Conservation (phyloP, 352 stramenopile genomes). For the Phytophthora cryptogea region DNA sequence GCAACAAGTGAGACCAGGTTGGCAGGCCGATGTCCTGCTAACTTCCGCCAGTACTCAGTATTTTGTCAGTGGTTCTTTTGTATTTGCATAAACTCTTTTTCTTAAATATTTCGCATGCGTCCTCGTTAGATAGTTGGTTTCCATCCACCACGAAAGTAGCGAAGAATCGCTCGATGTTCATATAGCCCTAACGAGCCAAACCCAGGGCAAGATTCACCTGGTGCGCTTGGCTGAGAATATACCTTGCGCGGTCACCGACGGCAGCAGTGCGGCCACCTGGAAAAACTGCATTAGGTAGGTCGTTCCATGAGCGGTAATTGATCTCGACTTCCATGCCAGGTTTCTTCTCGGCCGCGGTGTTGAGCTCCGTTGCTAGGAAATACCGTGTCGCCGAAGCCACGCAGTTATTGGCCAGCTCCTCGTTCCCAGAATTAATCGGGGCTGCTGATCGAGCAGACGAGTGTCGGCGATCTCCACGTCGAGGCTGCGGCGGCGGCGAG, state of each 20-base stretch:
- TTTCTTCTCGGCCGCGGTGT: constrained; percentile 58
- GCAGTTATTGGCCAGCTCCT: constrained; percentile 45
- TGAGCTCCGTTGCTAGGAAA: constrained; percentile 80
- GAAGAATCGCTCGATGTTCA: constrained; percentile 17
- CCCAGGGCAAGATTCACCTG: constrained; percentile 60
- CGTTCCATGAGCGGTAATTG: constrained; percentile 66
- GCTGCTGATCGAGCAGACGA: constrained; percentile 7
- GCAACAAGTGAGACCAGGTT: constrained; percentile 5
- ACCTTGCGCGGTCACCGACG: constrained; percentile 73
- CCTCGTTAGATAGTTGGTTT: constrained; percentile 3
- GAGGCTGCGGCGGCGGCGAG: constrained; percentile 7
- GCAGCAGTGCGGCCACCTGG: constrained; percentile 56
- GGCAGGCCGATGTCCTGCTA: neutral
- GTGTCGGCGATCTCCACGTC: constrained; percentile 16
- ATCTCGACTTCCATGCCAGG: constrained; percentile 65
- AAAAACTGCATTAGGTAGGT: constrained; percentile 70
- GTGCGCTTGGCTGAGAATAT: constrained; percentile 80
- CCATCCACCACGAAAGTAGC: neutral
- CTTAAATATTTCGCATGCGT: constrained; percentile 39
- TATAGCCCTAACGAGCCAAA: constrained; percentile 45
- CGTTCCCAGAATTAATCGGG: constrained; percentile 9
- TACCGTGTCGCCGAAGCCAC: constrained; percentile 72
- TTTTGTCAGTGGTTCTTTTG: constrained; percentile 21
- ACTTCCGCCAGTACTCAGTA: neutral
- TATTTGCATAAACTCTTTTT: constrained; percentile 38